These are phyloP conservation scores for Lyophyllum decastes DNA, from an alignment of 768 basidiomycete genomes.

Conservation along the genomic window DNA sequence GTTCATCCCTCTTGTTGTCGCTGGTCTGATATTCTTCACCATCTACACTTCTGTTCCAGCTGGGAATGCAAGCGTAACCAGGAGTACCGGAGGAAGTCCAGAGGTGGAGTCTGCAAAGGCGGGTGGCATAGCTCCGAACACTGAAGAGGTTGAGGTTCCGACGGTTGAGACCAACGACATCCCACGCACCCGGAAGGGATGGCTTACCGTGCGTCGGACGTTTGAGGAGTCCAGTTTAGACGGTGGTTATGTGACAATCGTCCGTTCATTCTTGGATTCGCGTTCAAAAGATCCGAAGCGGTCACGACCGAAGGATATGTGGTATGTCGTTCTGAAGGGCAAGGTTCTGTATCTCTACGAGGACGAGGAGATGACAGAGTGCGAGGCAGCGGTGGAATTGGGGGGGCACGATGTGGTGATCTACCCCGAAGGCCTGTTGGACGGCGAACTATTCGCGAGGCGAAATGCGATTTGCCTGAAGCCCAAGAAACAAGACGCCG, in stretches of 20 bases:
- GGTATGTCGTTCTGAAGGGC: conserved; percentile 91
- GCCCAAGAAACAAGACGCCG: conserved; percentile 42
- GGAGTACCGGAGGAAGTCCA: conserved; percentile 35
- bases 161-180: conserved; percentile 48
- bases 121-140: conserved; percentile 25
- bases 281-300: conserved; percentile 84
- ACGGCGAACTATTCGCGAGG: conserved; percentile 90
- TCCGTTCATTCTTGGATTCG: conserved; percentile 78
- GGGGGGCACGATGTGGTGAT: conserved; percentile 75
- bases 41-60: conserved; percentile 89
- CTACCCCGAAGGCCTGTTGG: conserved; percentile 71
- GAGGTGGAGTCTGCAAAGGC: conserved; percentile 26
- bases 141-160: conserved; percentile 25
- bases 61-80: conserved; percentile 49
- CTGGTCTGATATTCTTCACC: conserved; percentile 56
- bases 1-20: conserved; percentile 78
- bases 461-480: conserved; percentile 84
- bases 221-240: conserved; percentile 69
- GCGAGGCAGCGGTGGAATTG: conserved; percentile 88
- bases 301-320: conserved; percentile 87
- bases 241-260: conserved; percentile 75
- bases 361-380: conserved; percentile 88
- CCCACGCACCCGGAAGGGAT: conserved; percentile 71
- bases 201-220: conserved; percentile 81
- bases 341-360: conserved; percentile 92